Evolutionary conservation across 2,329 filamentous ascomycete species (phyloP), one percentile per base, ranked within the genome.

Genomic region (Penicillium psychrosexuale): DNA sequence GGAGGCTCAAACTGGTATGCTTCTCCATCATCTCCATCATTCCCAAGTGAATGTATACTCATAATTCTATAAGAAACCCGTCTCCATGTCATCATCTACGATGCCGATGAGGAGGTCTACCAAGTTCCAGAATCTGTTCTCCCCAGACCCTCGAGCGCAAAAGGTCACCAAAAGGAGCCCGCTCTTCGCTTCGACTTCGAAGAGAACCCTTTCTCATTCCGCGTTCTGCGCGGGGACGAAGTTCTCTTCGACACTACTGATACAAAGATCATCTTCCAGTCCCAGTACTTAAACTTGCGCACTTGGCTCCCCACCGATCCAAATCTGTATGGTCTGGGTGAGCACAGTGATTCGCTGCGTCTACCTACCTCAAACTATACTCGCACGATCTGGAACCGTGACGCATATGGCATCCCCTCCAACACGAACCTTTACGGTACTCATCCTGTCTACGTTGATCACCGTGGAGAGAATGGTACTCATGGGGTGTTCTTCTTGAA

Each of bases 261-360:
- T 1, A 81, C 82, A 4, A 77, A 79, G 8, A 75, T 94, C 11
- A 77, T 94, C 40, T 94, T 91, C 63, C 86, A 94, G 73, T 84
- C 84, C 11, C 89, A 94, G 70, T 94, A 91, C 65, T 72, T 94
- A 24, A 83, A 86, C 19, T 77, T 93, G 55, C 82, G 87, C 40
- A 92, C 89, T 2, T 82, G 78, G 57, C 77, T 94, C 11, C 89
- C 90, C 0, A 71, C 82, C 1, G 77, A 84, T 50, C 87, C 89
- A 0, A 84, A 88, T 63, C 75, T 94, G 6, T 94, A 94, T 67
- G 90, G 90, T 0, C 79, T 93, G 2, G 90, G 90, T 34, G 89
- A 93, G 72, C 87, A 91, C 68, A 86, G 83, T 2, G 89, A 92
- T 62, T 78, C 84, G 1, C 84, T 91, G 65, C 81, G 82, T 44